These are phyloP conservation scores for Syzygium oleosum DNA, from an alignment of 345 rosid genomes.

Conservation along the genomic window DNA sequence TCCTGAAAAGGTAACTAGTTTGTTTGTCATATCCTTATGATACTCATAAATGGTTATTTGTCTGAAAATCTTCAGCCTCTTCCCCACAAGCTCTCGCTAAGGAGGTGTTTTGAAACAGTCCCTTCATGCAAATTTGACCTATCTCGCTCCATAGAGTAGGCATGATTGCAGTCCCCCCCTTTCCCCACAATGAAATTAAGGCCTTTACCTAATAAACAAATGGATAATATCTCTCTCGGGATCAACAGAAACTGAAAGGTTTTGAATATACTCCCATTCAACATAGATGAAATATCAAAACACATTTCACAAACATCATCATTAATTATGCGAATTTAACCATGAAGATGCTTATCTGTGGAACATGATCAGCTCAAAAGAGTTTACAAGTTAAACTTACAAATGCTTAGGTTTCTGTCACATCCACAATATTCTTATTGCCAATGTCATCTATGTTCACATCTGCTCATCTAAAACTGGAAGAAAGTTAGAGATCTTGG, in stretches of 20 bases:
- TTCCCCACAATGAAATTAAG: neutral
- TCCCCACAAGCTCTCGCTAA: neutral
- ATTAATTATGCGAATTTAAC: neutral
- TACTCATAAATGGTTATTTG: neutral
- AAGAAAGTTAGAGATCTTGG: neutral
- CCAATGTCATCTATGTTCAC: neutral
- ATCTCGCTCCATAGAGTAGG: neutral
- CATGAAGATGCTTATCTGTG: neutral
- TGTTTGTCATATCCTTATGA: neutral
- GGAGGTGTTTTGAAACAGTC: neutral
- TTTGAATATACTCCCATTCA: neutral
- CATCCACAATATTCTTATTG: neutral
- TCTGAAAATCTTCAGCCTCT: neutral
- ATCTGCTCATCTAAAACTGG: neutral
- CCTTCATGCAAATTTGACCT: neutral
- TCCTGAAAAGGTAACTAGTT: constrained; percentile 37
- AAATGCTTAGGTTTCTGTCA: neutral
- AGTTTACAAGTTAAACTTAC: neutral
- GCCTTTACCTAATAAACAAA: neutral
- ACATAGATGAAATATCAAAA: neutral
- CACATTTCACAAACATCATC: neutral
- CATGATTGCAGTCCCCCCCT: neutral
- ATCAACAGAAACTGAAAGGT: neutral
- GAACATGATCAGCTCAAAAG: neutral
- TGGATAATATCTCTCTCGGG: neutral